A percentile compares a stretch with the other conserved stretches of the same genome.
Evolutionary conservation across 106 monocot species (phyloP).

Genomic region (Dioscorea alata): DNA sequence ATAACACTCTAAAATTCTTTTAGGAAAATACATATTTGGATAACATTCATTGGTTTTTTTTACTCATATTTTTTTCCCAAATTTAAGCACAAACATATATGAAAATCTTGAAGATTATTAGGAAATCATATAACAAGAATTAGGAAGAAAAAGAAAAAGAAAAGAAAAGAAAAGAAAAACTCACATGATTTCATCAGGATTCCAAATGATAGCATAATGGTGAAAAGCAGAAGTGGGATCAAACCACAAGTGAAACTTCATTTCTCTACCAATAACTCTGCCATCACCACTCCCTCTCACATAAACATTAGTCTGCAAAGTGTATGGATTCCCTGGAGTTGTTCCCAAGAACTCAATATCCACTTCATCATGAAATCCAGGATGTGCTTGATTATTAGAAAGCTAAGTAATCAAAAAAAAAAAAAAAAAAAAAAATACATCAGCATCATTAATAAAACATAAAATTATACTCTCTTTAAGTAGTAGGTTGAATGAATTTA

Average conservation of each 20-base stretch:
- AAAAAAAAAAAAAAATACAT: background rate
- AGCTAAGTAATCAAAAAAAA: constrained; percentile 16
- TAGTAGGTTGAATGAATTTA: background rate
- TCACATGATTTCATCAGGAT: constrained; percentile 59
- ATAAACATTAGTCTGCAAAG: constrained; percentile 67
- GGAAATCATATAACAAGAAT: no score
- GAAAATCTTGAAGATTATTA: no score
- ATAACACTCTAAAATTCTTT: no score
- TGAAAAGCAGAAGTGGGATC: constrained; percentile 80
- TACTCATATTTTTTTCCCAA: no score
- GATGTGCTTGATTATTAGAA: constrained; percentile 63
- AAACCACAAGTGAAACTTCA: constrained; percentile 90
- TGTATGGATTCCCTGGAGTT: constrained; percentile 59
- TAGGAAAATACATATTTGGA: no score
- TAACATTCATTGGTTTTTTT: no score
- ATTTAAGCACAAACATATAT: no score
- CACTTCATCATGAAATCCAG: constrained; percentile 68
- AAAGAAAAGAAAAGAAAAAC: background rate
- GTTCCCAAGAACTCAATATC: constrained; percentile 79
- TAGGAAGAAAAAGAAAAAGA: no score
- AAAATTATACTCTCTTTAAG: no score
- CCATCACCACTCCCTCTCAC: constrained; percentile 75
- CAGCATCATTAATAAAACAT: no score
- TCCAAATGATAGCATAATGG: constrained; percentile 76
- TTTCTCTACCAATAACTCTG: constrained; percentile 68